Evolutionary conservation across 2,329 filamentous ascomycete species (phyloP).

Genomic region (Hypoxylon sp.): DNA sequence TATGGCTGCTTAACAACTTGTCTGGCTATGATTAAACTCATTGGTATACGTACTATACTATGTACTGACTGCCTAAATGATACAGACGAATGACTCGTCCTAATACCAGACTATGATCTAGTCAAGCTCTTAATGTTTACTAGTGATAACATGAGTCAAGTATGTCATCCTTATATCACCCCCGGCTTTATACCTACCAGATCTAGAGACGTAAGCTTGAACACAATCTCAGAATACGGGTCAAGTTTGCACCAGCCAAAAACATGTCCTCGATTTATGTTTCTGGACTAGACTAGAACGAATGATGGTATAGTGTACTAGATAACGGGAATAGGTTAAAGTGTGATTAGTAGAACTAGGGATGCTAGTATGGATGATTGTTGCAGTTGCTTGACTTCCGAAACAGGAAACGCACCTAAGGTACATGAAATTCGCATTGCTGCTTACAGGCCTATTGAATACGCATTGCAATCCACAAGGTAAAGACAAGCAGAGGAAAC

Average conservation of each 20-base stretch:
- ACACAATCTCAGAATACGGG: neutral
- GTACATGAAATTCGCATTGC: neutral
- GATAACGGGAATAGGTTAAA: no score
- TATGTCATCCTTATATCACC: neutral
- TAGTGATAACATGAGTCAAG: neutral
- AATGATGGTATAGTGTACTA: no score
- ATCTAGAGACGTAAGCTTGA: neutral
- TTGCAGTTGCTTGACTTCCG: no score
- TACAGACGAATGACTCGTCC: conserved; percentile 1
- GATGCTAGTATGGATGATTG: no score
- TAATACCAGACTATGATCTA: neutral
- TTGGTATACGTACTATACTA: conserved; percentile 1
- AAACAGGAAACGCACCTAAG: no score
- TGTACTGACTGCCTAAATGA: neutral
- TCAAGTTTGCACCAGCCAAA: neutral
- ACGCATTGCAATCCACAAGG: neutral
- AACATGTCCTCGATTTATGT: neutral
- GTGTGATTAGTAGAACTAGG: no score
- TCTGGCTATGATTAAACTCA: neutral
- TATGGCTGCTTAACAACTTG: neutral
- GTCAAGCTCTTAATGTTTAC: neutral
- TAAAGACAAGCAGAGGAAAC: neutral
- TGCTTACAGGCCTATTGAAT: neutral
- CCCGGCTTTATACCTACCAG: neutral
- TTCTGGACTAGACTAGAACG: neutral